Conservation (phyloP, 495 filamentous ascomycete genomes). For the Talaromyces proteolyticus region DNA sequence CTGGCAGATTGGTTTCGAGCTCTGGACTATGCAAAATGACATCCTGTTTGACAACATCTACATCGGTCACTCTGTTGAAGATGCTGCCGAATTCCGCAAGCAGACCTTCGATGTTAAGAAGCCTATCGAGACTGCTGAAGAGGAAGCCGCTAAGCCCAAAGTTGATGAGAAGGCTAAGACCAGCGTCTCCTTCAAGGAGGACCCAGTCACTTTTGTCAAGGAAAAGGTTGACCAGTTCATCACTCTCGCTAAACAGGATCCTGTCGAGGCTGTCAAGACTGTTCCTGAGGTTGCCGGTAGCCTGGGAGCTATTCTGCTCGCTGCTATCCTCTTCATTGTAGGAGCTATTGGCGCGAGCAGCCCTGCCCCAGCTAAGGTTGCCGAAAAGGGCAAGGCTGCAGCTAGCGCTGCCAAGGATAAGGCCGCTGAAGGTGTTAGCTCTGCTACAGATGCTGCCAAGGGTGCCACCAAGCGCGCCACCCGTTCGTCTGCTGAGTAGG, state of each 20-base stretch:
- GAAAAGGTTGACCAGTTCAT: conserved; percentile 90
- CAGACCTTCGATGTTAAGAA: conserved; percentile 94
- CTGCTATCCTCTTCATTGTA: conserved; percentile 62
- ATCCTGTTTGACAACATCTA: conserved; percentile 99
- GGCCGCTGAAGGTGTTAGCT: conserved; percentile 59
- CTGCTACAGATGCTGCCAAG: conserved; percentile 62
- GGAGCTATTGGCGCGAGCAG: conserved; percentile 48
- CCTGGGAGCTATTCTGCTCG: conserved; percentile 60
- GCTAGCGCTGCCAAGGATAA: conserved; percentile 75
- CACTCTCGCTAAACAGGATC: conserved; percentile 78
- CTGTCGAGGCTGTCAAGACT: conserved; percentile 82
- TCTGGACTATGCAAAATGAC: conserved; percentile 99
- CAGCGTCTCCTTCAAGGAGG: conserved; percentile 86
- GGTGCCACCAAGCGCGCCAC: conserved; percentile 59
- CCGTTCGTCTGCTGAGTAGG: conserved; percentile 47
- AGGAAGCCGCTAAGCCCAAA: conserved; percentile 81
- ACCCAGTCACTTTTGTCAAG: conserved; percentile 81
- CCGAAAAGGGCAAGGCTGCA: conserved; percentile 66
- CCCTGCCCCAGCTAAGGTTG: conserved; percentile 48
- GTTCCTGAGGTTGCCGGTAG: conserved; percentile 87
- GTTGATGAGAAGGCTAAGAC: conserved; percentile 57
- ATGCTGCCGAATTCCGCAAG: conserved; percentile 83
- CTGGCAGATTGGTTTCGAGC: conserved; percentile 87
- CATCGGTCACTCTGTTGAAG: conserved; percentile 94
- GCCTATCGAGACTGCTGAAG: conserved; percentile 74